Evolutionary conservation across 2,329 filamentous ascomycete genomes (phyloP), one percentile per base, ranked within the genome.

Genomic region (Madurella fahalii): DNA sequence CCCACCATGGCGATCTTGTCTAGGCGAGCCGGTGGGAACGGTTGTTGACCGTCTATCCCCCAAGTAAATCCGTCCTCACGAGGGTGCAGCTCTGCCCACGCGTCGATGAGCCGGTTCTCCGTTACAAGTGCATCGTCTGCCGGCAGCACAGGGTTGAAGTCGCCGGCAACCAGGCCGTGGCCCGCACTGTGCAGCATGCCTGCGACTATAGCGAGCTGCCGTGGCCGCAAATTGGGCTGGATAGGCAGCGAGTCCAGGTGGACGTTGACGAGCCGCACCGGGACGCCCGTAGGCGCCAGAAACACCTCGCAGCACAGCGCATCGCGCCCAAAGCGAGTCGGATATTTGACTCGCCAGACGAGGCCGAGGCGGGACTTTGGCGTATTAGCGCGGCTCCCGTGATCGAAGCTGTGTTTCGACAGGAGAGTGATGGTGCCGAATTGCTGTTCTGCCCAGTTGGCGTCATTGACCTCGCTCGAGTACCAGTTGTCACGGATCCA

Each of bases 211-310:
- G 50, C 25, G 31, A 53, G 30, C 15, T 53, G 44, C 11, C 47
- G 45, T 1, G 50, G 50, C 18, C 44, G 45, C 4, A 53, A 39
- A 30, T 30, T 42, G 5, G 50, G 44, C n/a, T 53, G 50, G 12
- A 53, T 53, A 2, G 50, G 50, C 18, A 53, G 50, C 2, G 50
- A 48, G 31, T 53, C 50, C 4, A 53, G 40, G n/a, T 53, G 50
- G 3, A 53, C 39, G 40, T 53, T 53, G 37, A 53, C 15, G 0
- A 48, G 44, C 5, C 50, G 44, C 2, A 48, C 25, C 25, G 17
- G 45, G 30, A 45, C 20, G 15, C 41, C 25, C 30, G 5, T n/a
- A 37, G 7, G 12, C 15, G 15, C n/a, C 34, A 12, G 50, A 13
- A 52, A 52, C 15, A 52, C 12, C 34, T 52, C 50, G 42, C 50